These are phyloP conservation scores for Parmelia sp. DNA, from an alignment of 495 filamentous ascomycete genomes.

Conservation along the genomic window DNA sequence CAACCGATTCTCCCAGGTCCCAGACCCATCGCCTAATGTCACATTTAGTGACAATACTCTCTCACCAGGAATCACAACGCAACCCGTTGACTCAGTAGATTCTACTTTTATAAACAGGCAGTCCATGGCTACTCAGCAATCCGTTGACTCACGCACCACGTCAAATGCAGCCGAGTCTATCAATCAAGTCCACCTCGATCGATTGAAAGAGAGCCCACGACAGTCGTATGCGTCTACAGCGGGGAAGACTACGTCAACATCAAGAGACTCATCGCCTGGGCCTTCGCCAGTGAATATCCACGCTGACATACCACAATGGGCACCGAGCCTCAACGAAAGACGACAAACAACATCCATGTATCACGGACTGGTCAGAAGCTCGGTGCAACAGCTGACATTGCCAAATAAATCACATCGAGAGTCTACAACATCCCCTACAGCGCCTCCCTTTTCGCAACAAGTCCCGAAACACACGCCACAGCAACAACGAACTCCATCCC, in stretches of 20 bases:
- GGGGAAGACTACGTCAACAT: slow-evolving; percentile 44
- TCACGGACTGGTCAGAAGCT: neutral
- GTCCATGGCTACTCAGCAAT: slow-evolving; percentile 19
- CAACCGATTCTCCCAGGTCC: slow-evolving; percentile 55
- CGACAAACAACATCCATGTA: slow-evolving; percentile 9
- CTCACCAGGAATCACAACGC: slow-evolving; percentile 31
- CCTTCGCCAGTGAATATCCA: slow-evolving; percentile 37
- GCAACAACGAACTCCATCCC: slow-evolving; percentile 29
- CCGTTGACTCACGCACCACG: slow-evolving; percentile 18
- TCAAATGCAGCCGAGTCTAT: slow-evolving; percentile 24
- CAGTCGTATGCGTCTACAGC: slow-evolving; percentile 22
- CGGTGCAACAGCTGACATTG: neutral
- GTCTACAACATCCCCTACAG: neutral
- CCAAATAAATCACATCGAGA: slow-evolving; percentile 25
- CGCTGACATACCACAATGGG: slow-evolving; percentile 14
- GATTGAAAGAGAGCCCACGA: slow-evolving; percentile 19
- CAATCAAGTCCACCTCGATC: slow-evolving; percentile 23
- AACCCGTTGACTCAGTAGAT: slow-evolving; percentile 32
- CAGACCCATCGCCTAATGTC: slow-evolving; percentile 43
- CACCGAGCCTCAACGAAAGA: slow-evolving; percentile 19
- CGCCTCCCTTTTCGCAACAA: neutral
- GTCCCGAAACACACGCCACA: slow-evolving; percentile 14
- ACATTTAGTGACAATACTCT: slow-evolving; percentile 29
- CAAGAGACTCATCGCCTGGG: slow-evolving; percentile 47
- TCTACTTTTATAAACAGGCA: slow-evolving; percentile 31